phyloP scores from a whole-genome alignment of 257 asterid species.

The Fraxinus excelsior region DNA sequence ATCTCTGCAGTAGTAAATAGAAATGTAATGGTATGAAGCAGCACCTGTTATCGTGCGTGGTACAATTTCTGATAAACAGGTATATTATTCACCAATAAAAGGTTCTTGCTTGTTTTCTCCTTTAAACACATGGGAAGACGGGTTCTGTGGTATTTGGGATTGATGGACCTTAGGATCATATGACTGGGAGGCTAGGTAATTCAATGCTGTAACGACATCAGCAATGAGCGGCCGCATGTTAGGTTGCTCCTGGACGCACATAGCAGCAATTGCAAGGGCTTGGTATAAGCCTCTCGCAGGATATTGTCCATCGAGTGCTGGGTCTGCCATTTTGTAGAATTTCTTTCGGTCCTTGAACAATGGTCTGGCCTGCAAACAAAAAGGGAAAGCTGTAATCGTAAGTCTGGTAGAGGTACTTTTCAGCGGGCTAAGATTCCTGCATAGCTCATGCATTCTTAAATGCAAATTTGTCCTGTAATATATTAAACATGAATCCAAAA shows the following conservation, averaged over 20 bases:
- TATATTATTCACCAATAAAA: neutral
- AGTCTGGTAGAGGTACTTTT: neutral
- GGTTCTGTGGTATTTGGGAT: slow-evolving; percentile 11
- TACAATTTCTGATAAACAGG: slow-evolving; percentile 17
- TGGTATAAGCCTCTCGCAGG: slow-evolving; percentile 65
- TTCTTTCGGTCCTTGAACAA: slow-evolving; percentile 63
- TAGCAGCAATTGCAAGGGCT: slow-evolving; percentile 71
- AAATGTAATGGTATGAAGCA: neutral
- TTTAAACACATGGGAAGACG: slow-evolving; percentile 22
- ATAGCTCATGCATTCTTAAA: neutral
- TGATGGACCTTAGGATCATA: slow-evolving; percentile 38
- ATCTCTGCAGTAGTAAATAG: neutral
- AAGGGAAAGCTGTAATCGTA: neutral
- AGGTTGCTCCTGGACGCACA: slow-evolving; percentile 65
- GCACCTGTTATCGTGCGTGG: slow-evolving; percentile 20
- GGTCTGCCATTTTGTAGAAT: slow-evolving; percentile 67
- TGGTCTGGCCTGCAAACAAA: slow-evolving; percentile 58
- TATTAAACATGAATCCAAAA: neutral
- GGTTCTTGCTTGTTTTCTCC: neutral
- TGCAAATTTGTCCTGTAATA: neutral
- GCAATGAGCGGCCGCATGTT: slow-evolving; percentile 49
- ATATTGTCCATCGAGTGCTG: slow-evolving; percentile 53
- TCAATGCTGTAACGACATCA: slow-evolving; percentile 60
- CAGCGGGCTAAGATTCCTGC: neutral
- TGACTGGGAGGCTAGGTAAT: slow-evolving; percentile 55